These are phyloP conservation scores for Krasilnikovozyma curviuscula DNA, from an alignment of 768 basidiomycete genomes.

Conservation along the genomic window DNA sequence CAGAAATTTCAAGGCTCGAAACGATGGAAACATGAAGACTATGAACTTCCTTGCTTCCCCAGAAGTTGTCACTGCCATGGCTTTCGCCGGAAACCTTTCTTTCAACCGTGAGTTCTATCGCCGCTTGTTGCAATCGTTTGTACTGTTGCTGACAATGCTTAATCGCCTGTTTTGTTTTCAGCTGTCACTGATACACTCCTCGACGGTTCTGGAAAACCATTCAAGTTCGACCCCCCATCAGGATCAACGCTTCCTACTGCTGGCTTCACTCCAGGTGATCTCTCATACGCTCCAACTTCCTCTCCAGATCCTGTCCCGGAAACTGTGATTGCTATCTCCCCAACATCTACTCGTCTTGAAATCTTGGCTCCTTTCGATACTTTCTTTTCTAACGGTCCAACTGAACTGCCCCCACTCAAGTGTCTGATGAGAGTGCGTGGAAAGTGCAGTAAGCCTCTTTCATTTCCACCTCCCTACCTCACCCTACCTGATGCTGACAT, in stretches of 20 bases:
- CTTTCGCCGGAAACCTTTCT: no score
- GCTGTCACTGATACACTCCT: constrained; percentile 52
- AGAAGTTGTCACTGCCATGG: constrained; percentile 69
- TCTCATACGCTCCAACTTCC: constrained; percentile 57
- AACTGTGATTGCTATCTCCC: constrained; percentile 54
- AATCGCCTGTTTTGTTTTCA: constrained; percentile 76
- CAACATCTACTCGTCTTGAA: constrained; percentile 69
- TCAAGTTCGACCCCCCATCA: constrained; percentile 65
- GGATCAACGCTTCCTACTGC: constrained; percentile 65
- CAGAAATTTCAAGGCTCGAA: constrained; percentile 82
- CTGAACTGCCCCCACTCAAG: constrained; percentile 64
- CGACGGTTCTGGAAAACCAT: constrained; percentile 47
- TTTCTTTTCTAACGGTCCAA: constrained; percentile 39
- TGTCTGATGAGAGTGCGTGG: constrained; percentile 80
- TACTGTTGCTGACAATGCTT: no score
- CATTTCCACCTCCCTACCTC: background rate
- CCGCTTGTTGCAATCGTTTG: no score
- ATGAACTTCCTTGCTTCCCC: constrained; percentile 97
- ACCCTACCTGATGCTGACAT: no score
- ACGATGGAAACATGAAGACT: constrained; percentile 81
- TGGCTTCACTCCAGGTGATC: constrained; percentile 52
- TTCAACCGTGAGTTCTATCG: no score
- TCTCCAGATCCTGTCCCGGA: constrained; percentile 55
- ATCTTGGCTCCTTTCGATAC: constrained; percentile 63
- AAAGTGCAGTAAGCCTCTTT: constrained; percentile 41